Evolutionary conservation across 2,329 filamentous ascomycete species (phyloP).

Genomic region (Colletotrichum sublineola): DNA sequence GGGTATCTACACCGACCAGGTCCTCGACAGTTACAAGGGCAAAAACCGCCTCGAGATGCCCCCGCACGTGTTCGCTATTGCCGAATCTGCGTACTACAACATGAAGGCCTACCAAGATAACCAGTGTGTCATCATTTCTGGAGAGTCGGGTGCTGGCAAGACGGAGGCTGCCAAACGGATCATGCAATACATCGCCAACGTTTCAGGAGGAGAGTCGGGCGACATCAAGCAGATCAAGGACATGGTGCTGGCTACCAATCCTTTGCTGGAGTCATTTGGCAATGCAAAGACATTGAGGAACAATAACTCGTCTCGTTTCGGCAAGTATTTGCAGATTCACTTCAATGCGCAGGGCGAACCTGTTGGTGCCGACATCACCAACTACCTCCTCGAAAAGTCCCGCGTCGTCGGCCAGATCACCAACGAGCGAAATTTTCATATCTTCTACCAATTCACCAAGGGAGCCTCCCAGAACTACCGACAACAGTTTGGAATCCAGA

Average conservation of each 20-base stretch:
- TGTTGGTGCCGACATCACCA: slow-evolving; percentile 96
- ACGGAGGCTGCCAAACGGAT: slow-evolving; percentile 98
- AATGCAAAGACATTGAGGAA: slow-evolving; percentile 98
- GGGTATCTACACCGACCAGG: slow-evolving; percentile 96
- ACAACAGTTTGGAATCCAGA: slow-evolving; percentile 90
- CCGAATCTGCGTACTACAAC: slow-evolving; percentile 97
- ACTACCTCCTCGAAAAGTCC: slow-evolving; percentile 96
- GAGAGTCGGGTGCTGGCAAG: slow-evolving; percentile 97
- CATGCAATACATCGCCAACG: slow-evolving; percentile 99
- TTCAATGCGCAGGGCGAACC: slow-evolving; percentile 94
- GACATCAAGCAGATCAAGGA: slow-evolving; percentile 98
- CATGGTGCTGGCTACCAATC: slow-evolving; percentile 99
- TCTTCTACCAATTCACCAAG: slow-evolving; percentile 99
- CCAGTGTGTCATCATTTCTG: slow-evolving; percentile 99
- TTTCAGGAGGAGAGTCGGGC: slow-evolving; percentile 86
- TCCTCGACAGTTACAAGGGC: slow-evolving; percentile 93
- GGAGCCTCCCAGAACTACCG: slow-evolving; percentile 89
- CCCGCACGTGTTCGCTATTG: slow-evolving; percentile 97
- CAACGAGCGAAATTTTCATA: slow-evolving; percentile 98
- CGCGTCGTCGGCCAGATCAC: slow-evolving; percentile 94
- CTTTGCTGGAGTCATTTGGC: slow-evolving; percentile 95
- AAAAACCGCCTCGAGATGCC: slow-evolving; percentile 97
- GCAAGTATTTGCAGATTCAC: slow-evolving; percentile 97
- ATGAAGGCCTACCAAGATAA: slow-evolving; percentile 99
- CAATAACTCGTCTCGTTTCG: slow-evolving; percentile 98